Conservation (phyloP, 2,329 filamentous ascomycete genomes). For the Herpotrichia juniperi region DNA sequence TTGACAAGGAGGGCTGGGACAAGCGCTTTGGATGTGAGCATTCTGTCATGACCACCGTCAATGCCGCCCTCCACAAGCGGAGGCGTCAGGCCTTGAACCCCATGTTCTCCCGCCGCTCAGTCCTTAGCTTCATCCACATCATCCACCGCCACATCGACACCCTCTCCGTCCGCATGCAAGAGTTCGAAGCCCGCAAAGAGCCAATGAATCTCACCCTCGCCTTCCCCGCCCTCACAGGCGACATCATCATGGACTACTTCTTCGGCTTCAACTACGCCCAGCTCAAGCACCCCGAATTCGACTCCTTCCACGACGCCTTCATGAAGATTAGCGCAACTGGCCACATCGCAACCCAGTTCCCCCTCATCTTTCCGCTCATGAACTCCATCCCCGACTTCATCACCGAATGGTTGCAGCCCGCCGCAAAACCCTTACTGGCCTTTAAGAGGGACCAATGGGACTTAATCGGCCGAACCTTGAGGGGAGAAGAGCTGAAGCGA, state of each 20-base stretch:
- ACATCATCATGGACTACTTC: slow-evolving; percentile 54
- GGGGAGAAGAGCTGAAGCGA: slow-evolving; percentile 31
- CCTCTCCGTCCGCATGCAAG: slow-evolving; percentile 33
- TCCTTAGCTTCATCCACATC: slow-evolving; percentile 43
- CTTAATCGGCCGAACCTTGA: slow-evolving; percentile 32
- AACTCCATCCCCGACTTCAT: slow-evolving; percentile 37
- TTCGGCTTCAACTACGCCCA: slow-evolving; percentile 43
- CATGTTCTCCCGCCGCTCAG: slow-evolving; percentile 44
- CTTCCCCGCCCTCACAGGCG: slow-evolving; percentile 51
- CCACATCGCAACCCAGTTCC: slow-evolving; percentile 42
- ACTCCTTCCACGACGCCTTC: slow-evolving; percentile 43
- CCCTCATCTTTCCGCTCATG: slow-evolving; percentile 39
- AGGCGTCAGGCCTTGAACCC: slow-evolving; percentile 38
- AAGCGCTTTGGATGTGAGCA: slow-evolving; percentile 36
- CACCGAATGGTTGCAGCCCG: slow-evolving; percentile 38
- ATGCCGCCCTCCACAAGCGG: slow-evolving; percentile 35
- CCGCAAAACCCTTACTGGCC: slow-evolving; percentile 35
- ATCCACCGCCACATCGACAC: slow-evolving; percentile 43
- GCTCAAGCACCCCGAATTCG: slow-evolving; percentile 40
- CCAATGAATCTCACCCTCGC: slow-evolving; percentile 37
- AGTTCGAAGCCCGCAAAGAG: slow-evolving; percentile 36
- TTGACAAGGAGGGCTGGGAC: slow-evolving; percentile 45
- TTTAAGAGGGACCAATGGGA: slow-evolving; percentile 37
- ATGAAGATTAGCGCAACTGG: slow-evolving; percentile 36
- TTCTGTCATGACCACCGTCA: slow-evolving; percentile 34